Evolutionary conservation across 352 stramenopile species (phyloP).

Genomic region (Phytopythium ostracodes): DNA sequence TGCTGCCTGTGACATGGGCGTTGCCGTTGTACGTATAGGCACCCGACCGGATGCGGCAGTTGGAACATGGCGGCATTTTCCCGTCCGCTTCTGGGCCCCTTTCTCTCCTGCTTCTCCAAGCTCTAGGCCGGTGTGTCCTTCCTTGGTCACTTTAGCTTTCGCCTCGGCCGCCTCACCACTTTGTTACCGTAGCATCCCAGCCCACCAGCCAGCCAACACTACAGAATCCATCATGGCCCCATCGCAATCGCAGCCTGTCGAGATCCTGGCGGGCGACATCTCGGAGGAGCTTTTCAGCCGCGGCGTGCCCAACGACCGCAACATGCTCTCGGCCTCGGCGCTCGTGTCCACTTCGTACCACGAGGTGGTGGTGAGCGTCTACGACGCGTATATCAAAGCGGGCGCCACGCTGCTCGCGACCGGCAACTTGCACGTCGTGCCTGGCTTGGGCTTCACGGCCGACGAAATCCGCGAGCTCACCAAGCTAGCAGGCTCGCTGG

Average conservation of each 20-base stretch:
- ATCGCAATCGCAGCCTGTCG: conserved; percentile 18
- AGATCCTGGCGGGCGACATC: conserved; percentile 81
- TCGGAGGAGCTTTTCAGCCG: conserved; percentile 86
- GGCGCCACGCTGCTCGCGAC: conserved; percentile 82
- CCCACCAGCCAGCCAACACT: background rate
- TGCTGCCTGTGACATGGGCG: background rate
- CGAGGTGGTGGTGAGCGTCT: conserved; percentile 54
- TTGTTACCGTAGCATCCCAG: background rate
- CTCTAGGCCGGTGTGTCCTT: no score
- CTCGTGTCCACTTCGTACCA: conserved; percentile 68
- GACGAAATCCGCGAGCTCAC: conserved; percentile 73
- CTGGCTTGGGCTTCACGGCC: conserved; percentile 75
- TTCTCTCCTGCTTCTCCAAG: no score
- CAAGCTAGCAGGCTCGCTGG: conserved; percentile 58
- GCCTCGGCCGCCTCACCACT: background rate
- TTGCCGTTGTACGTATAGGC: background rate
- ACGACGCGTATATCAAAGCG: conserved; percentile 73
- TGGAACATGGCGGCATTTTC: background rate
- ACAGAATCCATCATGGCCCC: no score
- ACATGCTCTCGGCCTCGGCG: conserved; percentile 87
- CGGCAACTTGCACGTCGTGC: conserved; percentile 88
- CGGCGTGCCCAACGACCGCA: conserved; percentile 86
- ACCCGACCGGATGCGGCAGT: background rate
- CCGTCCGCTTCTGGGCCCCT: no score
- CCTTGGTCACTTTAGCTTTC: background rate